Evolutionary conservation across 306 rosid species (phyloP), one percentile per base, ranked within the genome.

Genomic region (Cicer judaicum): DNA sequence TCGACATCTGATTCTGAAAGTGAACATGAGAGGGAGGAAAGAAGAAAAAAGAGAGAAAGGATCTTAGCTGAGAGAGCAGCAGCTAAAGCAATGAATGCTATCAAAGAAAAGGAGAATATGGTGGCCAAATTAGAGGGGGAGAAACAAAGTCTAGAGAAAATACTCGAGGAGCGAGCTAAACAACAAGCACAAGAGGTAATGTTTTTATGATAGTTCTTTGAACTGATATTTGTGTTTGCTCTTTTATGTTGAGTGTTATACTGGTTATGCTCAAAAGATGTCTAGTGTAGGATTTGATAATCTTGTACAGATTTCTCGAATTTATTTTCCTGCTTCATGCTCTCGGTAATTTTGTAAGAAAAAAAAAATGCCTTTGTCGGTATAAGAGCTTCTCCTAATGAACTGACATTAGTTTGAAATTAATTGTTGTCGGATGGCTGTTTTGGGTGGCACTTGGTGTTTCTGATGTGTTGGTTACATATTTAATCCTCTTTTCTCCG

Each of bases 121-220:
- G 98, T 92, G 80, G 99, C 98, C 61, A 90, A 88, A 83, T 82
- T 95, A 88, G 99, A 95, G 78, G 99, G 99, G 7, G 98, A 95
- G 89, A 95, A 87, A 84, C 89, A 92, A 80, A 95, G 98, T 84
- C 87, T 90, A 47, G 98, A 95, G 86, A 95, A 95, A 85, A 95
- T 90, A 72, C 87, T 89, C 13, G 98, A 94, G 84, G 95, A 86
- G 76, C 85, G 95, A 78, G 97, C 93, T 77, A 87, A 85, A 65
- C 88, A 90, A 79, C 96, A 94, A 83, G 99, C 92, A 70, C 91
- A 87, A 80, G 96, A 94, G 98, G 99, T 92, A 84, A 78, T 44
- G 36, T 29, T 29, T 11, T 74, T 53, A 56, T 10, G 7, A 65
- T 13, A 64, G 34, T 78, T 38, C 41, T 39, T 24, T 74, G 10